These are phyloP conservation scores for Beverwykella pulmonaria DNA, from an alignment of 495 filamentous ascomycete genomes.

Conservation along the genomic window DNA sequence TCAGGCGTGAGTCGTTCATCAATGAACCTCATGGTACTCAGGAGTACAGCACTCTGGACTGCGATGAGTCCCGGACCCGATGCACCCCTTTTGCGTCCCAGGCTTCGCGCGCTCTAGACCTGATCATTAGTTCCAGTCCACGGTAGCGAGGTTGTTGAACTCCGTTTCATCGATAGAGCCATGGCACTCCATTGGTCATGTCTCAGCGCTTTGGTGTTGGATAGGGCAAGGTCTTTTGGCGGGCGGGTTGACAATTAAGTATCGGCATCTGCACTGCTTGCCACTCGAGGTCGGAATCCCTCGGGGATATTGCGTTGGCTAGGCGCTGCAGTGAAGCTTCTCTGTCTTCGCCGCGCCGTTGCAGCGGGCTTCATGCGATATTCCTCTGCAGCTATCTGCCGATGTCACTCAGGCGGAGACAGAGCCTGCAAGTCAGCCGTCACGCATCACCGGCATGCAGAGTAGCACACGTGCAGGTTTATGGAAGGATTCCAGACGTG, in stretches of 20 bases:
- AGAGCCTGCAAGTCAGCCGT: neutral
- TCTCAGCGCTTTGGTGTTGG: constrained; percentile 32
- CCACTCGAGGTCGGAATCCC: constrained; percentile 13
- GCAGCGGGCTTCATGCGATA: constrained; percentile 1
- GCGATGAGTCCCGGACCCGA: constrained; percentile 4
- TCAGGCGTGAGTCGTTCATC: neutral
- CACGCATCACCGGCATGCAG: constrained; percentile 1
- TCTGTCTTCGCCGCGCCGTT: constrained; percentile 1
- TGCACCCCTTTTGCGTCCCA: constrained; percentile 4
- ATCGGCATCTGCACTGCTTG: constrained; percentile 15
- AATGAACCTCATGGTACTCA: neutral
- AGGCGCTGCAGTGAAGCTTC: neutral
- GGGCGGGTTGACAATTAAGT: constrained; percentile 3
- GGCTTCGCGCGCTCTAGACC: neutral
- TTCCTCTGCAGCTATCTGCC: constrained; percentile 16
- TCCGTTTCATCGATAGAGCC: constrained; percentile 26
- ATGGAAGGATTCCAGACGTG: constrained; percentile 22
- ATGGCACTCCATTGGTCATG: constrained; percentile 20
- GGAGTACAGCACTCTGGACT: neutral
- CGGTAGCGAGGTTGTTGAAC: constrained; percentile 12
- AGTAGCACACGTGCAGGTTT: constrained; percentile 6
- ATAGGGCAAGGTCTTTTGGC: neutral
- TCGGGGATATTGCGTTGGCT: neutral
- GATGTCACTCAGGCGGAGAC: neutral
- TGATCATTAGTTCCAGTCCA: neutral